A percentile compares a stretch with the other conserved stretches of the same genome.
Evolutionary conservation across 805 yeast genomes (phyloP).

Genomic region (Wickerhamiella lipophila): DNA sequence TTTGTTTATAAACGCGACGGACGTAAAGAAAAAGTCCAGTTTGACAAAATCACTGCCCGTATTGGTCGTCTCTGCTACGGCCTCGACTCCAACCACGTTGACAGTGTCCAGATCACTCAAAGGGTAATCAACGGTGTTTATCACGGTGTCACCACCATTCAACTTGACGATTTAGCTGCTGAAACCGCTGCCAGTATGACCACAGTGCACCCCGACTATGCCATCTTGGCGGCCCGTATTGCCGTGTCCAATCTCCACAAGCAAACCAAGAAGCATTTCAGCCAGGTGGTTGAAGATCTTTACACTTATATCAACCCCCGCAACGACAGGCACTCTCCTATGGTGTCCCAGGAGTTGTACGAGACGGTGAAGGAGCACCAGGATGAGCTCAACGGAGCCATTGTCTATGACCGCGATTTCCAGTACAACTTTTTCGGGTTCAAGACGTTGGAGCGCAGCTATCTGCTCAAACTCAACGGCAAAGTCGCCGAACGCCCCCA

Average conservation of each 20-base stretch:
- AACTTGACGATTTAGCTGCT: constrained; percentile 73
- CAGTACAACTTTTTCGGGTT: constrained; percentile 75
- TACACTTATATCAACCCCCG: constrained; percentile 72
- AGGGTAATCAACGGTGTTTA: constrained; percentile 92
- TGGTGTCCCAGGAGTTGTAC: constrained; percentile 57
- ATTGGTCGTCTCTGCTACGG: constrained; percentile 91
- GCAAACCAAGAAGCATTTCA: constrained; percentile 78
- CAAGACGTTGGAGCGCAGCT: constrained; percentile 83
- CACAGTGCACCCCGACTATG: constrained; percentile 95
- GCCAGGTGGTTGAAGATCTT: constrained; percentile 60
- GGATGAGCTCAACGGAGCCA: constrained; percentile 57
- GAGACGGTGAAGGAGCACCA: constrained; percentile 50
- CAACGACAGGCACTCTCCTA: constrained; percentile 52
- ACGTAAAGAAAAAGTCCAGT: constrained; percentile 84
- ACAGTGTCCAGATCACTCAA: constrained; percentile 91
- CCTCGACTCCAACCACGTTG: constrained; percentile 79
- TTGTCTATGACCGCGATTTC: constrained; percentile 67
- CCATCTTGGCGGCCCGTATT: constrained; percentile 86
- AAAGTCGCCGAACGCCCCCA: constrained; percentile 84
- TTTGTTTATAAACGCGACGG: constrained; percentile 88
- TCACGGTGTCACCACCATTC: constrained; percentile 91
- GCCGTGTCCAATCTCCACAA: constrained; percentile 91
- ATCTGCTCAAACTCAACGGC: constrained; percentile 53
- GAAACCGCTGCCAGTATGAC: constrained; percentile 98
- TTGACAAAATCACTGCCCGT: constrained; percentile 93